Evolutionary conservation across 495 filamentous ascomycete species (phyloP).

Genomic region (Mytilinidion resinicola): DNA sequence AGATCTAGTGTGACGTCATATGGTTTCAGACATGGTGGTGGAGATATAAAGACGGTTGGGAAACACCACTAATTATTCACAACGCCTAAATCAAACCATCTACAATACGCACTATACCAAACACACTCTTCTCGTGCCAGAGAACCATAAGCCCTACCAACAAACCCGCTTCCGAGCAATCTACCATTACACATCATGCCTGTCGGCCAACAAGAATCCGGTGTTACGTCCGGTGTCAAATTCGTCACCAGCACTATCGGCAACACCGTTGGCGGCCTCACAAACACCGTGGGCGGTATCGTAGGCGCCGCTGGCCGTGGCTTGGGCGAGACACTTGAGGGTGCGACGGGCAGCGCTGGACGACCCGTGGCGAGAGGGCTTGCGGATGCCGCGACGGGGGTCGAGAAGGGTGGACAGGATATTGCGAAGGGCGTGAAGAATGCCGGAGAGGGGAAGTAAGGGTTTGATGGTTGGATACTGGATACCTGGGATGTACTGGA

Average conservation of each 20-base stretch:
- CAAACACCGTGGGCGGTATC: conserved; percentile 63
- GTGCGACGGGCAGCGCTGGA: conserved; percentile 56
- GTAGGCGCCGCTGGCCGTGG: conserved; percentile 61
- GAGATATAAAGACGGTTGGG: not conserved
- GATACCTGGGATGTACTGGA: no score
- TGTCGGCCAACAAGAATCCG: conserved; percentile 28
- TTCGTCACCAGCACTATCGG: conserved; percentile 37
- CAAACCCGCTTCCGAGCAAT: not conserved
- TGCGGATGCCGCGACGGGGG: conserved; percentile 51
- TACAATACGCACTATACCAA: not conserved
- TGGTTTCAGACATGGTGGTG: not conserved
- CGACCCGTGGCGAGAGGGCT: conserved; percentile 61
- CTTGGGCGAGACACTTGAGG: conserved; percentile 53
- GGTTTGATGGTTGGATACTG: no score
- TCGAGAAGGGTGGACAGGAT: conserved; percentile 51
- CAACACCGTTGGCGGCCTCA: conserved; percentile 46
- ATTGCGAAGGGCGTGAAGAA: conserved; percentile 61
- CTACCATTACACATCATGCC: conserved; percentile 19
- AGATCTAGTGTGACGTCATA: not conserved
- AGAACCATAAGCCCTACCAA: not conserved
- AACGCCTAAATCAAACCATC: not conserved
- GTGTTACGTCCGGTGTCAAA: conserved; percentile 30
- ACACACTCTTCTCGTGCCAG: not conserved
- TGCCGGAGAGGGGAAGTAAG: conserved; percentile 60
- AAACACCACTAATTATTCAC: not conserved